phyloP scores from a whole-genome alignment of 805 yeast genomes.

The Metschnikowia reukaufii region DNA sequence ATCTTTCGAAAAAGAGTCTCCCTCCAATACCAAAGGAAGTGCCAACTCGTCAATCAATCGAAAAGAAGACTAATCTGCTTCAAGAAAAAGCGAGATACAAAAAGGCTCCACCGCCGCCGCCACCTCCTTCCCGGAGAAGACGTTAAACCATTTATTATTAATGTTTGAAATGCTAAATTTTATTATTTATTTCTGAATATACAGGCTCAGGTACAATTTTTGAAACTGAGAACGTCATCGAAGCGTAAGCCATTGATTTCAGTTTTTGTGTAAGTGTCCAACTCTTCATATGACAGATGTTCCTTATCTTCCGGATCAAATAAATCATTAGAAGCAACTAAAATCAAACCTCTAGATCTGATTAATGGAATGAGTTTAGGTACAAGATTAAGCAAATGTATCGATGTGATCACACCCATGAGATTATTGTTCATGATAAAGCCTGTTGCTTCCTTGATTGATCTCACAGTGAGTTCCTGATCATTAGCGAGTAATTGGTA shows the following conservation, averaged over 20 bases:
- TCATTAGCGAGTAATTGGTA: constrained; percentile 28
- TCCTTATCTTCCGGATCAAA: constrained; percentile 25
- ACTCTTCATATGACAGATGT: constrained; percentile 27
- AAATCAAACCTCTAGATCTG: constrained; percentile 74
- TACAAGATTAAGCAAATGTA: constrained; percentile 65
- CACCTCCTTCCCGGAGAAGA: constrained; percentile 22
- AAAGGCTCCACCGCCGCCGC: constrained; percentile 44
- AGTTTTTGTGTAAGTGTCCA: constrained; percentile 38
- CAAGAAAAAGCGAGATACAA: constrained; percentile 32
- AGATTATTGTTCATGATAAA: constrained; percentile 82
- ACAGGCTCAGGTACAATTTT: constrained; percentile 41
- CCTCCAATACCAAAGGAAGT: constrained; percentile 19
- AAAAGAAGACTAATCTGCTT: constrained; percentile 3
- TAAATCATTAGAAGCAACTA: constrained; percentile 64
- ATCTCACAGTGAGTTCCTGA: constrained; percentile 51
- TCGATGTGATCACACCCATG: constrained; percentile 78
- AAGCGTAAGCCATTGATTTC: constrained; percentile 69
- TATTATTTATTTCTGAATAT: neutral
- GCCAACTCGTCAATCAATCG: constrained; percentile 9
- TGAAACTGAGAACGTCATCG: constrained; percentile 64
- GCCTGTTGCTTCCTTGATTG: constrained; percentile 77
- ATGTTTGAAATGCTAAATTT: neutral
- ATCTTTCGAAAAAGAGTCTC: constrained; percentile 23
- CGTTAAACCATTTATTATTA: neutral
- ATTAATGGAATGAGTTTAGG: constrained; percentile 75